Base-by-base conservation (phyloP, 1,284 basidiomycete species). In the Neotropicomus parvogracilis region DNA sequence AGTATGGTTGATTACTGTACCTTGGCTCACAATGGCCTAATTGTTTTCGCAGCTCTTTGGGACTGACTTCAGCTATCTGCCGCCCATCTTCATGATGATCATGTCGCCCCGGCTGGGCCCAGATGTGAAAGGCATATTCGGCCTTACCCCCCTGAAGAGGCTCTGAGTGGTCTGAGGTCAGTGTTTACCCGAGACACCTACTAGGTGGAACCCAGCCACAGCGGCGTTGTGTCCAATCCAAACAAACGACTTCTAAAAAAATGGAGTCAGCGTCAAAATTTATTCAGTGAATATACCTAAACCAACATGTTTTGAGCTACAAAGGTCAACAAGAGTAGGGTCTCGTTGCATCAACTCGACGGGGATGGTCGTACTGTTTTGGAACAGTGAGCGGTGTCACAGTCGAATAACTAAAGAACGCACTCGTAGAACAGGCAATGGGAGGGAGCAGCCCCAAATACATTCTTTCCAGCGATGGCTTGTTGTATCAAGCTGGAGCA, bases 351-450 rank as follows among this genome's bases (percentile, higher is more conserved):
- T 67, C 27, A 59, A 40, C 24, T 69, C 61, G 39, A 69, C 68
- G 0, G 77, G 69, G 14, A 83, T 57, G 3, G 67, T 69, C 2
- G 75, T 70, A 49, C 78, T 77, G 48, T 39, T 55, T 58, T 26
- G 55, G 44, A 8, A 40, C 13, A 34, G 35, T 52, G 27, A 48
- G 34, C 10, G 13, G 26, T 27, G 2, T 6, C 19, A 12, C 8
- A 9, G 20, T 16, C 24, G 10, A 27, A 39, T n/a, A 24, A 24
- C 8, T 4, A 24, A 24, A 39, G 32, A 31, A 61, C 70, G 51
- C 48, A 81, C 80, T 73, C 73, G 59, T 75, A 81, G 58, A 77
- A 65, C 36, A 67, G 51, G 58, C 59, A 49, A 27, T 60, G 52
- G 31, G 49, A 35, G 38, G 59, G 45, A 3, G 63, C 53, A 37